A percentile compares a stretch with the other conserved stretches of the same genome.
Evolutionary conservation across 495 filamentous ascomycete genomes (phyloP).

Genomic region (Aspergillus egyptiacus): DNA sequence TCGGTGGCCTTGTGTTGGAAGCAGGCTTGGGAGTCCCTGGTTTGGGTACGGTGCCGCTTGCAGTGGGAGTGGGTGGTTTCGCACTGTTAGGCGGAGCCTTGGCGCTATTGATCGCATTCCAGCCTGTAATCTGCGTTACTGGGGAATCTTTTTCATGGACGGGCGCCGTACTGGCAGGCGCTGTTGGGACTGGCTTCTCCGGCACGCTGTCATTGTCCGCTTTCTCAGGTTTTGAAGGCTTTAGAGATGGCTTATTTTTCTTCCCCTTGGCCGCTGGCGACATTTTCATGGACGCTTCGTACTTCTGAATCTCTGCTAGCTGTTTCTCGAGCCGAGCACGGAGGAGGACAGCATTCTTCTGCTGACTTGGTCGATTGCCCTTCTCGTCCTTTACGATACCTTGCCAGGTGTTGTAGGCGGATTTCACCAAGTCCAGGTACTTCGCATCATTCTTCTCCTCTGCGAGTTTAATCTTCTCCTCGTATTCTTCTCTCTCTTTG

Average conservation of each 20-base stretch:
- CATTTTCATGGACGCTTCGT: slow-evolving; percentile 7
- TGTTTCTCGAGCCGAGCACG: neutral
- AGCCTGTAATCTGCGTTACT: neutral
- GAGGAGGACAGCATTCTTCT: neutral
- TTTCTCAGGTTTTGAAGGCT: neutral
- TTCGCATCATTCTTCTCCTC: slow-evolving; percentile 4
- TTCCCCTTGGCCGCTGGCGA: neutral
- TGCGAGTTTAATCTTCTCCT: slow-evolving; percentile 12
- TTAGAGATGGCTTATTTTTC: neutral
- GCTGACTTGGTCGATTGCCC: neutral
- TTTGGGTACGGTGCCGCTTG: neutral
- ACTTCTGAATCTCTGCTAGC: slow-evolving; percentile 11
- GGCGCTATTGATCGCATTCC: slow-evolving; percentile 5
- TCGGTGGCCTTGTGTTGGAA: neutral
- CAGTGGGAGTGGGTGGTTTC: neutral
- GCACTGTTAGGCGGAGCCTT: neutral
- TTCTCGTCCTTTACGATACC: neutral
- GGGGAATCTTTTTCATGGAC: neutral
- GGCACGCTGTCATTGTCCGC: neutral
- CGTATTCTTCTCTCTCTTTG: neutral
- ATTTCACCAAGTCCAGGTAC: slow-evolving; percentile 5
- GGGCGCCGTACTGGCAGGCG: neutral
- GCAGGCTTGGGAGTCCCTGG: neutral
- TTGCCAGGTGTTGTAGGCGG: slow-evolving; percentile 1
- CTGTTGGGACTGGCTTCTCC: neutral